Evolutionary conservation across 2,329 filamentous ascomycete species (phyloP).

Genomic region (Beauveria medogensis): DNA sequence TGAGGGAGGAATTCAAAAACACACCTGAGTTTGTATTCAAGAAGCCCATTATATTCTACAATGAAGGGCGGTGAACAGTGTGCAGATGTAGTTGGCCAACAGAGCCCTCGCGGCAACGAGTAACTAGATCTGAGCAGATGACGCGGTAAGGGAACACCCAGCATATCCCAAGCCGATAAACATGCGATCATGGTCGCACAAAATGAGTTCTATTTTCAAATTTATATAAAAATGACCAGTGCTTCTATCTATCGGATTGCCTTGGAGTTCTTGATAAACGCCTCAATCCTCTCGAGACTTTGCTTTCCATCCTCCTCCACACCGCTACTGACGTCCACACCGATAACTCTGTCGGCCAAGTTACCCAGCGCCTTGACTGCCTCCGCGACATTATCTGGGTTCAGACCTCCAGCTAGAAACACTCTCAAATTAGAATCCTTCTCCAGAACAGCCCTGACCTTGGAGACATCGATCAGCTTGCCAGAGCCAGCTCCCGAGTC

Average conservation of each 20-base stretch:
- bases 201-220: neutral
- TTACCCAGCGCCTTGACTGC: slow-evolving; percentile 56
- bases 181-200: neutral
- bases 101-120: neutral
- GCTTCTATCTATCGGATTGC: slow-evolving; percentile 33
- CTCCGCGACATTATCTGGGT: slow-evolving; percentile 66
- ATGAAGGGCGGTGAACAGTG: neutral
- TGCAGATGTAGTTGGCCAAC: neutral
- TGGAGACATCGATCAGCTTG: slow-evolving; percentile 62
- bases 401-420: slow-evolving; percentile 78
- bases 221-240: too few relatives aligned
- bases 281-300: slow-evolving; percentile 68
- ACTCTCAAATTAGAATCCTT: slow-evolving; percentile 64
- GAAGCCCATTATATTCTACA: neutral
- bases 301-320: slow-evolving; percentile 81
- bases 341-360: slow-evolving; percentile 56
- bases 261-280: slow-evolving; percentile 73
- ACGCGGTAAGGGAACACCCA: neutral
- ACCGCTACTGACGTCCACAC: slow-evolving; percentile 89
- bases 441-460: slow-evolving; percentile 58
- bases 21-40: neutral
- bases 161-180: too few relatives aligned
- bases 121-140: too few relatives aligned
- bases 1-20: neutral
- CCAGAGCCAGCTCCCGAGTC: slow-evolving; percentile 85